Conservation (phyloP, 2,329 filamentous ascomycete species). For the Diaporthe australafricana region DNA sequence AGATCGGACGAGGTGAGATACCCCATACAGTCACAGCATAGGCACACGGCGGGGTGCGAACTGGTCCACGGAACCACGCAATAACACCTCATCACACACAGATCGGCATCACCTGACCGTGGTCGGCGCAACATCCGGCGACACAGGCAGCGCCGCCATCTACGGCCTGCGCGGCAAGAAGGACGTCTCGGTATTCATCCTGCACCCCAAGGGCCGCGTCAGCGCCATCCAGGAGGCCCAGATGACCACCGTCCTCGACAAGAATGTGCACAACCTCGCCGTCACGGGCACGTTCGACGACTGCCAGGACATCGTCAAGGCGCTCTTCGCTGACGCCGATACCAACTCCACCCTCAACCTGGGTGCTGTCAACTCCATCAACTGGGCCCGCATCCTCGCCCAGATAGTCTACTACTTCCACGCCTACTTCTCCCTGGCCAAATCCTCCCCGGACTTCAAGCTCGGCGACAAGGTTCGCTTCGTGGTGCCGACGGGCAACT, state of each 20-base stretch:
- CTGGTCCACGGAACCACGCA: not conserved
- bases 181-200: slow-evolving; percentile 95
- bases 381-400: slow-evolving; percentile 93
- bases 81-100: slow-evolving; percentile 53
- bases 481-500: slow-evolving; percentile 95
- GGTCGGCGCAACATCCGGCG: slow-evolving; percentile 87
- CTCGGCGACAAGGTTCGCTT: slow-evolving; percentile 80
- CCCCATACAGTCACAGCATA: not conserved
- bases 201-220: slow-evolving; percentile 91
- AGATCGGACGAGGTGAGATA: slow-evolving; percentile 64
- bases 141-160: slow-evolving; percentile 94
- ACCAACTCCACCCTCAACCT: slow-evolving; percentile 87
- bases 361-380: slow-evolving; percentile 96
- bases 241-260: slow-evolving; percentile 93
- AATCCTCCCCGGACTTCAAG: slow-evolving; percentile 69
- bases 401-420: slow-evolving; percentile 98
- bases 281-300: slow-evolving; percentile 95
- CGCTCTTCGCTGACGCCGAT: slow-evolving; percentile 86
- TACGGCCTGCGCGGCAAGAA: slow-evolving; percentile 96
- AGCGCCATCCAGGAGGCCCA: slow-evolving; percentile 94
- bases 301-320: slow-evolving; percentile 97
- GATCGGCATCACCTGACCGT: slow-evolving; percentile 86
- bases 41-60: not conserved
- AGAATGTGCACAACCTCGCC: slow-evolving; percentile 92
- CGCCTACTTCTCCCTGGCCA: slow-evolving; percentile 86